Evolutionary conservation across 768 basidiomycete species (phyloP).

Genomic region (Pisolithus tinctorius): DNA sequence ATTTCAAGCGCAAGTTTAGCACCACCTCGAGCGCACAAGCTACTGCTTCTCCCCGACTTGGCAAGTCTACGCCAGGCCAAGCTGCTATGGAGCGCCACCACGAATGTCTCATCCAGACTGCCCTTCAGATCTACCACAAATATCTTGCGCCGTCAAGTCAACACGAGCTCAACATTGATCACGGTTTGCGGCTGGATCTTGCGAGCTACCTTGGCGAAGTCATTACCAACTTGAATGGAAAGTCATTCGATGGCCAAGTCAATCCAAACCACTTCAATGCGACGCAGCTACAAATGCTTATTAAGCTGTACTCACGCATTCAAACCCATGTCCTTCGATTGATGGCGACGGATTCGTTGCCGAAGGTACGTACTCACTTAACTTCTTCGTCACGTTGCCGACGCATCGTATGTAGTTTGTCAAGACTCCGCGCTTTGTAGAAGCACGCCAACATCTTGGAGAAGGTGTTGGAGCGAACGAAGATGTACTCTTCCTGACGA

Average conservation of each 20-base stretch:
- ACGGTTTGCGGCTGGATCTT: slow-evolving; percentile 90
- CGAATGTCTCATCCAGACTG: slow-evolving; percentile 89
- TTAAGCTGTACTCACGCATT: slow-evolving; percentile 90
- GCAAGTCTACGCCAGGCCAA: slow-evolving; percentile 59
- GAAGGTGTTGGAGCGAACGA: slow-evolving; percentile 64
- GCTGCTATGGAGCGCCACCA: slow-evolving; percentile 96
- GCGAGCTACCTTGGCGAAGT: slow-evolving; percentile 91
- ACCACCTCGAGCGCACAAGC: slow-evolving; percentile 91
- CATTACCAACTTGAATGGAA: slow-evolving; percentile 70
- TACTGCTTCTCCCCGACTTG: slow-evolving; percentile 35
- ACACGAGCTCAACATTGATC: slow-evolving; percentile 97
- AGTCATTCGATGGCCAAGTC: slow-evolving; percentile 70
- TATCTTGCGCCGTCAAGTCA: slow-evolving; percentile 95
- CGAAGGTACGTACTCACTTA: slow-evolving; percentile 52
- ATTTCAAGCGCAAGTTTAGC: slow-evolving; percentile 93
- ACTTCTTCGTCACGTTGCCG: slow-evolving; percentile 6
- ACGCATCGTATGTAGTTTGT: slow-evolving; percentile 54
- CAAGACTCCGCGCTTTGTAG: slow-evolving; percentile 77
- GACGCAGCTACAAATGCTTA: slow-evolving; percentile 91
- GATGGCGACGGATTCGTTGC: slow-evolving; percentile 99
- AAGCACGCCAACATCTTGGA: slow-evolving; percentile 72
- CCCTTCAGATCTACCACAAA: slow-evolving; percentile 88
- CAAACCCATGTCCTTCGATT: slow-evolving; percentile 95
- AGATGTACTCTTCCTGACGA: slow-evolving; percentile 49
- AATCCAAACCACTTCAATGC: slow-evolving; percentile 90